A percentile compares a stretch with the other conserved stretches of the same genome.
phyloP scores from a whole-genome alignment of 1,284 basidiomycete species.

The Boletus nobilissimus region DNA sequence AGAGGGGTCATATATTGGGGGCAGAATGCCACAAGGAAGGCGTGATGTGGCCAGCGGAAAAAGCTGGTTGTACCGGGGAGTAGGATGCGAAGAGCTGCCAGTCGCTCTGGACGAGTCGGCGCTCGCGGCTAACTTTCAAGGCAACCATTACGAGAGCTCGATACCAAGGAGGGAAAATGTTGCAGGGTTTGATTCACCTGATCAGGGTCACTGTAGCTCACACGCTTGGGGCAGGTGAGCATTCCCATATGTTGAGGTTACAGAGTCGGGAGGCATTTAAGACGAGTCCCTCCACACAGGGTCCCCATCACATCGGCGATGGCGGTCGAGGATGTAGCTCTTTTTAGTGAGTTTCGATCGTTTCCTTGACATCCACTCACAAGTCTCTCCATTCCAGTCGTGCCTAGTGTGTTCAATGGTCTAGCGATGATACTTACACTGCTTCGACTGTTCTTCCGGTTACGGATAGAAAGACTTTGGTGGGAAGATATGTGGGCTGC shows the following conservation, averaged over 20 bases:
- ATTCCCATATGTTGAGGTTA: background rate
- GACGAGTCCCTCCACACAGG: background rate
- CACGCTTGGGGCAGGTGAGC: background rate
- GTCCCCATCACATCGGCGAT: background rate
- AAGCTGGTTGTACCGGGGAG: too few relatives aligned
- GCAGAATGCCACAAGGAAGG: too few relatives aligned
- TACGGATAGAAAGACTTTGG: background rate
- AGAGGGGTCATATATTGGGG: too few relatives aligned
- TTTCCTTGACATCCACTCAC: background rate
- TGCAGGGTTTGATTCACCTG: background rate
- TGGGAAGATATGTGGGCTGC: conserved; percentile 11
- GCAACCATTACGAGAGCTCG: background rate
- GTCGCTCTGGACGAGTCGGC: background rate
- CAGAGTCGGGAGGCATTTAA: background rate
- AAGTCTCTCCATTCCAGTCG: background rate
- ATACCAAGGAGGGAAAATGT: background rate
- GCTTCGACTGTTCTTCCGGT: background rate
- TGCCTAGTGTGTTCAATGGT: background rate
- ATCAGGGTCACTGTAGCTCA: background rate
- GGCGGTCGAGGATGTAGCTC: background rate
- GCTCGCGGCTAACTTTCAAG: background rate
- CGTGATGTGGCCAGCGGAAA: too few relatives aligned
- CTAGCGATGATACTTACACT: background rate
- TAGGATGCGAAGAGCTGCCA: too few relatives aligned
- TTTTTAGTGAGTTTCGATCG: background rate